These are phyloP conservation scores for Cyberlindnera nakhonratchasimensis DNA, from an alignment of 805 yeast genomes.

Conservation along the genomic window DNA sequence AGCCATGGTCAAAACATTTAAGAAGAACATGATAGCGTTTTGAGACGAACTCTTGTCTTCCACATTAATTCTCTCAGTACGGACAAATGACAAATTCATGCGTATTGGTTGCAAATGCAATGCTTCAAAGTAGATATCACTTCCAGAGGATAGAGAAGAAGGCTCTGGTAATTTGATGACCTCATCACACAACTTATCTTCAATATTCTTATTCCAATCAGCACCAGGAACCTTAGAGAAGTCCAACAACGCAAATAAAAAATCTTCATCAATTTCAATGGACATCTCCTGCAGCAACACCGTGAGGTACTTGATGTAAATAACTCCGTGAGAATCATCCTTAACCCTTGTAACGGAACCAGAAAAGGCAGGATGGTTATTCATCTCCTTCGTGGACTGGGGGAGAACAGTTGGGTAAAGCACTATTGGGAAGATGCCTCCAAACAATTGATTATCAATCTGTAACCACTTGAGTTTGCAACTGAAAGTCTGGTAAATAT, in stretches of 20 bases:
- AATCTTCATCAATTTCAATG: constrained; percentile 90
- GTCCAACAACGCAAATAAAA: constrained; percentile 75
- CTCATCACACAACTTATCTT: constrained; percentile 59
- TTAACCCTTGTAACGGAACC: constrained; percentile 80
- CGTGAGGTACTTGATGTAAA: constrained; percentile 89
- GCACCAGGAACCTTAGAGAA: constrained; percentile 81
- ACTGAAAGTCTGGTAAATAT: constrained; percentile 74
- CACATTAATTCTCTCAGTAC: constrained; percentile 74
- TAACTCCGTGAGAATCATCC: constrained; percentile 88
- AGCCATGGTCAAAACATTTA: constrained; percentile 91
- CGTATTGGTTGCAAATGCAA: constrained; percentile 90
- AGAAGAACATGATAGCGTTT: constrained; percentile 68
- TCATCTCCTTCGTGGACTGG: constrained; percentile 76
- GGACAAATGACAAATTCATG: constrained; percentile 82
- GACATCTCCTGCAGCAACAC: constrained; percentile 86
- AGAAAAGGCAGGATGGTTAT: constrained; percentile 85
- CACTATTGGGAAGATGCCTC: constrained; percentile 83
- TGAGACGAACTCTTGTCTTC: constrained; percentile 60
- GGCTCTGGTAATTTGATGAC: constrained; percentile 70
- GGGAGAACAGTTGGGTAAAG: constrained; percentile 89
- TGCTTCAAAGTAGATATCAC: constrained; percentile 88
- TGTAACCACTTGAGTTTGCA: constrained; percentile 92
- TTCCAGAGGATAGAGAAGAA: constrained; percentile 45
- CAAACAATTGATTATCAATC: constrained; percentile 86
- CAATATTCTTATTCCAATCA: constrained; percentile 52